Base-by-base conservation (phyloP, 495 filamentous ascomycete genomes). In the Neurospora sp. region DNA sequence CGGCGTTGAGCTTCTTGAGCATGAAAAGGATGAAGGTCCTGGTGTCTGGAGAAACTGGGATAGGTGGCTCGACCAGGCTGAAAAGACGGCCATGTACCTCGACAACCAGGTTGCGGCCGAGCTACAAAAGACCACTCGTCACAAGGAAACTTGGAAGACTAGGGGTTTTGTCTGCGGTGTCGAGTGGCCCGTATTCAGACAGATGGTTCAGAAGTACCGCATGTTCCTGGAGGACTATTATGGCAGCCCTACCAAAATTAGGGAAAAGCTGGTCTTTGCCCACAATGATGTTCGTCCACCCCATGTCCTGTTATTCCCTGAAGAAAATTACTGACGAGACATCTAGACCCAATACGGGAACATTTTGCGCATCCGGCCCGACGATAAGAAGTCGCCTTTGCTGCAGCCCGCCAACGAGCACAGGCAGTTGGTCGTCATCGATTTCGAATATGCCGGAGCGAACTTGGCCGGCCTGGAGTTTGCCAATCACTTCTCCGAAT, bases 401-500 rank as follows among this genome's bases (percentile, higher is more conserved):
- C 89, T 98, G 9, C 87, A 92, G 40, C 96, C 96, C 1, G 88
- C 90, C 46, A 97, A 97, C 78, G 89, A 94, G 75, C 96, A 99
- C 83, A 97, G 94, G 81, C 94, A 95, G 78, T 88, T 99, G 5
- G 85, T 97, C 3, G 96, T 99, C 71, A 99, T 99, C 77, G 96
- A 99, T 82, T 99, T 99, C 77, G 96, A 99, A 80, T 99, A 99
- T 79, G 93, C 96, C 2, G 94, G 90, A 12, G 94, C 96, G 70
- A 99, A 98, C 78, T 84, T 90, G 1, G 90, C 90, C 6, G 96
- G 94, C 3, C 86, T 93, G 39, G 96, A 99, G 81, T 97, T 99
- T 80, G 96, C 94, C 70, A 99, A 99, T 81, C 96, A 99, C 81
- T 99, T 98, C 82, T 90, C 93, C 77, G 96, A 99, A 82, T 99